Base-by-base conservation (phyloP, 2,329 filamentous ascomycete species). In the Diaporthe sp. region DNA sequence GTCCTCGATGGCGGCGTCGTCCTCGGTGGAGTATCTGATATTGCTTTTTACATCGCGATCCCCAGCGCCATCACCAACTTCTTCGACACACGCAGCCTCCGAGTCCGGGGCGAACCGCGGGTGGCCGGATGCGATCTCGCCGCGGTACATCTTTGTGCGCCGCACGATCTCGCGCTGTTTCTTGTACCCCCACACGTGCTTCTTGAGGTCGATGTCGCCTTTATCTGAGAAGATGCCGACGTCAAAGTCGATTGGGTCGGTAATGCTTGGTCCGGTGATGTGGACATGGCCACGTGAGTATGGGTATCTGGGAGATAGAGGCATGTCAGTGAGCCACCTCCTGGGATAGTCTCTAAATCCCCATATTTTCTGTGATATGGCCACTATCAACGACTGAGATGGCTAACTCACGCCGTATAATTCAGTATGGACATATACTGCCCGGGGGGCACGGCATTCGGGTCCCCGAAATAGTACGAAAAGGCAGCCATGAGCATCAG, bases 181-280 rank as follows among this genome's bases (percentile, higher is more conserved):
- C 82, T 93, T 93, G 84, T 93, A 93, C 0, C 85, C 88, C 90
- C 90, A 92, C 9, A 91, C 79, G 17, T 90, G 87, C 78, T 87
- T 90, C 81, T 88, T 88, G 34, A 61, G 37, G 37, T 61, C 37
- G 13, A 42, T 25, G 3, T 28, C 22, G 37, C 8, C 22, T 0
- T 10, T 1, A n/a, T 42, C 58, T 31, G 58, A 60, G 1, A 60
- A 34, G 22, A n/a, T 39, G 8, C 57, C 57, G 34, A 15, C 22
- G 5, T 60, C 44, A 5, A 60, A 60, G 3, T 60, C 34, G 57
- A 60, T 17, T 19, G 17, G 19, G 5, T 60, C 22, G 34, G 34
- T 28, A 1, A 60, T 39, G 12, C 10, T 39, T 3, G 57, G 34
- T 3, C 57, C 57, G 4, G 57, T 60, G 34, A 60, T 60, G 22